These are phyloP conservation scores for Backusella circina DNA, from an alignment of 192 early-diverging fungal species.

Conservation along the genomic window DNA sequence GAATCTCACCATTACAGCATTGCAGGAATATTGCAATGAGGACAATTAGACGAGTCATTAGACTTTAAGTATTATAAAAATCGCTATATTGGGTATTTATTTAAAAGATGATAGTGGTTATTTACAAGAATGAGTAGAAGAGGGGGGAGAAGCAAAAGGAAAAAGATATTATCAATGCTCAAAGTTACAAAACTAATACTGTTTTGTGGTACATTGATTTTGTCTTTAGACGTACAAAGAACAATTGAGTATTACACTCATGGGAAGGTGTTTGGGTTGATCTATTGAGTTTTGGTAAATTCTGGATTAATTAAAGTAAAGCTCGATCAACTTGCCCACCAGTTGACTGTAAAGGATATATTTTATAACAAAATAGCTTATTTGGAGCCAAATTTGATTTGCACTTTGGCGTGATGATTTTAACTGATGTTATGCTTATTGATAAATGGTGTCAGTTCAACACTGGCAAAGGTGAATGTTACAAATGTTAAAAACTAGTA, in stretches of 20 bases:
- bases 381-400: no score
- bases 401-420: no score
- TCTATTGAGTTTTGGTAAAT: not conserved
- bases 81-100: not conserved
- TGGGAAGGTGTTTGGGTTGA: not conserved
- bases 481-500: no score
- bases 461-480: no score
- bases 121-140: not conserved
- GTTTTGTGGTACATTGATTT: not conserved
- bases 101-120: not conserved
- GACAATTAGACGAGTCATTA: not conserved
- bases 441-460: no score
- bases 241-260: not conserved
- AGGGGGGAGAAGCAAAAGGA: not conserved
- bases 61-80: not conserved
- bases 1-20: not conserved
- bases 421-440: no score
- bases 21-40: not conserved
- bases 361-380: no score
- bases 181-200: conserved; percentile 3
- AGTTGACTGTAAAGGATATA: no score
- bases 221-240: not conserved
- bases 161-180: not conserved
- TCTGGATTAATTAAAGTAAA: no score
- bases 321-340: no score